Evolutionary conservation across 805 yeast species (phyloP).

Genomic region (Wickerhamiella qilinensis): DNA sequence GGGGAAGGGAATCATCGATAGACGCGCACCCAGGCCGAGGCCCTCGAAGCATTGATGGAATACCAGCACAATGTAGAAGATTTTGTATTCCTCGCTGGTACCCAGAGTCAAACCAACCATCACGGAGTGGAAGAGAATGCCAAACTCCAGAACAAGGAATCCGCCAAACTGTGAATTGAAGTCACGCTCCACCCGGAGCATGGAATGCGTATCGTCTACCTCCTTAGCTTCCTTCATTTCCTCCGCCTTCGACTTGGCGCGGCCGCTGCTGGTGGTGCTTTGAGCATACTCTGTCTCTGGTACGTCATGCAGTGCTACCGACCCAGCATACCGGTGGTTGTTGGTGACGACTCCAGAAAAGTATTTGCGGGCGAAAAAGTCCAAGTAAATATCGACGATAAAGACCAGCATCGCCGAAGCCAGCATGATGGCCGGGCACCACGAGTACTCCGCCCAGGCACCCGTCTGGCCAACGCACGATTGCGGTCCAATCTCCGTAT

Average conservation of each 20-base stretch:
- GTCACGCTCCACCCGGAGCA: slow-evolving; percentile 3
- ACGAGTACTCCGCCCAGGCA: slow-evolving; percentile 36
- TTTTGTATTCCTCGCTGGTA: slow-evolving; percentile 43
- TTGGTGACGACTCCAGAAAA: too few relatives aligned
- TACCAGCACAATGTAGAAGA: slow-evolving; percentile 46
- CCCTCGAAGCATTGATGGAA: slow-evolving; percentile 76
- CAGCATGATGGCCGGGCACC: slow-evolving; percentile 39
- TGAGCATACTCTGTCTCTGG: slow-evolving; percentile 16
- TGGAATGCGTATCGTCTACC: neutral
- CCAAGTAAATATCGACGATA: slow-evolving; percentile 33
- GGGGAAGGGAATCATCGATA: slow-evolving; percentile 46
- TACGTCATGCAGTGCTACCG: slow-evolving; percentile 15
- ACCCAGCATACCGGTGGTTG: slow-evolving; percentile 15
- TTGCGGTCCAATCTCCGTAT: slow-evolving; percentile 19
- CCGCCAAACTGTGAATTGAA: slow-evolving; percentile 26
- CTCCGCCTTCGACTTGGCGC: slow-evolving; percentile 4
- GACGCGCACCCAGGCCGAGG: slow-evolving; percentile 58
- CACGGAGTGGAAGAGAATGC: slow-evolving; percentile 59
- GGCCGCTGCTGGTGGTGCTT: neutral
- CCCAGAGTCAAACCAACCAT: slow-evolving; percentile 58
- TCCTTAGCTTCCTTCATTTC: slow-evolving; percentile 4
- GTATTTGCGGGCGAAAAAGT: slow-evolving; percentile 24
- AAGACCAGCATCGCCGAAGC: slow-evolving; percentile 31
- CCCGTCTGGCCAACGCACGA: slow-evolving; percentile 30
- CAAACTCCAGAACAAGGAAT: slow-evolving; percentile 49